Evolutionary conservation across 2,329 filamentous ascomycete genomes (phyloP).

Genomic region (Polytolypa hystricis): DNA sequence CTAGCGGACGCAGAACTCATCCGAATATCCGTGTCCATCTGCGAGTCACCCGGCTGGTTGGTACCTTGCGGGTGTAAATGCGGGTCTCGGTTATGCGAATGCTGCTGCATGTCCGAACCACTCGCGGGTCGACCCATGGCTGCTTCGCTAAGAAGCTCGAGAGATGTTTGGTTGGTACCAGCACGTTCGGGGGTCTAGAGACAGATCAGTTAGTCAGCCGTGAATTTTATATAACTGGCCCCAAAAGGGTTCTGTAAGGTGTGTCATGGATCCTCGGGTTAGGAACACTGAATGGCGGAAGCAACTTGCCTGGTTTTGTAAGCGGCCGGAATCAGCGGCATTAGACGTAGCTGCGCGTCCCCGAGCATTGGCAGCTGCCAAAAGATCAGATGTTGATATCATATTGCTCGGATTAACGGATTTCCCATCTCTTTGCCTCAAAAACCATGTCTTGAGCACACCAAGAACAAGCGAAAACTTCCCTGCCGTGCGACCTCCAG

Average conservation of each 20-base stretch:
- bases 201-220: constrained; percentile 1
- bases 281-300: background rate
- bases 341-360: constrained; percentile 14
- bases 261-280: no score
- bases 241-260: no score
- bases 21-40: no score
- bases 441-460: constrained; percentile 61
- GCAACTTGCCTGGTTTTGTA: background rate
- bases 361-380: constrained; percentile 12
- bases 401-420: no score
- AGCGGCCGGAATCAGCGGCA: constrained; percentile 4
- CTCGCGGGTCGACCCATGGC: constrained; percentile 25
- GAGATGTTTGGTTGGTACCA: constrained; percentile 18
- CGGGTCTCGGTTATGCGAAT: no score
- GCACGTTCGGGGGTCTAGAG: background rate
- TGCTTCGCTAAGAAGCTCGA: constrained; percentile 31
- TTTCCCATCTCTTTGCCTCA: constrained; percentile 34
- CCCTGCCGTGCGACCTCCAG: constrained; percentile 52
- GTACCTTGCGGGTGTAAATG: no score
- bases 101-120: no score
- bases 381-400: no score
- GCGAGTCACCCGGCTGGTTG: no score
- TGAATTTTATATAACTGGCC: background rate
- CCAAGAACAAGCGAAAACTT: constrained; percentile 62
- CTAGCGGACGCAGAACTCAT: no score